Evolutionary conservation across 2,329 filamentous ascomycete genomes (phyloP), one percentile per base, ranked within the genome.

Genomic region (Karstenula rhodostoma): DNA sequence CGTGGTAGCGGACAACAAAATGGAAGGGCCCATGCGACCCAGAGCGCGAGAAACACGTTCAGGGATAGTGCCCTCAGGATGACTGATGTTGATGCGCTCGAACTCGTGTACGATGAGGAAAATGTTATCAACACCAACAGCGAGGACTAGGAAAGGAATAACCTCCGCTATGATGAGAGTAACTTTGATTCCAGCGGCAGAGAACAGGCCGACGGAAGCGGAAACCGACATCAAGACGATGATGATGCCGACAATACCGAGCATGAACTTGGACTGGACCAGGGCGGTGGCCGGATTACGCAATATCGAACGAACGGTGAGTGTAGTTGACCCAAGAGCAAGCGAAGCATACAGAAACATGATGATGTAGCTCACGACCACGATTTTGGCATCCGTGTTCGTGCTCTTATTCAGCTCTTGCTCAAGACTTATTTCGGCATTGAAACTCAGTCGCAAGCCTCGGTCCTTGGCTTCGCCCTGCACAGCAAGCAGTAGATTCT

Each of bases 71-170:
- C 94, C 90, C 72, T 98, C 94, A 0, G 94, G 93, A 71, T 97
- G 91, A 76, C 90, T 96, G 68, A 93, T 81, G 72, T 99, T 99
- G 74, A 97, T 91, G 32, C 95, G 87, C 75, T 99, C 95, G 61
- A 99, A 96, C 78, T 99, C 95, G 78, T 99, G 95, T 0, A 99
- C 95, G 60, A 99, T 97, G 58, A 99, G 83, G 81, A 99, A 99
- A 71, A 99, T 98, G 74, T 99, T 99, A 84, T 99, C 95, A 2
- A 99, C 96, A 48, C 95, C 95, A 29, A 99, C 94, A 13, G 95
- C 95, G 22, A 99, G 82, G 10, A 99, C 94, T 65, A 99, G 89
- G 78, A 99, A 99, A 0, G 95, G 95, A 66, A 99, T 99, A 62
- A 99, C 95, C 75, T 99, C 95, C 4, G 96, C 94, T 62, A 99